Evolutionary conservation across 23 red algal species (phyloP), one percentile per base, ranked within the genome.

Genomic region (Gracilaria gracilis): DNA sequence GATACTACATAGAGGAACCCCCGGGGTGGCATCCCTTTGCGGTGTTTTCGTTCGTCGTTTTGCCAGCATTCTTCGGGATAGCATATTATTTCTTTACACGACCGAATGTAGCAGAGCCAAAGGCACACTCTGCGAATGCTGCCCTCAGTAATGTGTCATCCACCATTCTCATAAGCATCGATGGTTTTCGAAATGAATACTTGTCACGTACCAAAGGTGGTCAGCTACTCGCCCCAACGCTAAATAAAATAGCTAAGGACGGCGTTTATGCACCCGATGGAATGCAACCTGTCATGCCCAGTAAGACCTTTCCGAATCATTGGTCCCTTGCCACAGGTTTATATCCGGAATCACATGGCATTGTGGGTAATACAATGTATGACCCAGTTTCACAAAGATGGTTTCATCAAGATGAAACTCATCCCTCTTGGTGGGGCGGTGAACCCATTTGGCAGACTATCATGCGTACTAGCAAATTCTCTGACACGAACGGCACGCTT

Each of bases 241-340:
- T 96, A 17, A 51, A 61, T 46, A 69, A 29, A 13, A 0, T 96
- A 35, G 88, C 88, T 17, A 67, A 37, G n/a, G 21, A 64, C 3
- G 94, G 94, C 17, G 75, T 96, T 8, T 75, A 67, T 6, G 94
- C 94, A 11, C 50, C 79, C 9, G 49, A 59, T 9, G 79, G 89
- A n/a, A 91, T 96, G 89, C 67, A 96, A 81, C 94, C 94, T 7
- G 94, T 96, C 47, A 72, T 96, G 69, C 94, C 94, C 6, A 78
- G 81, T 0, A 86, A 80, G 36, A 96, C 94, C 2, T 96, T 93
- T 7, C 94, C 94, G 2, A 96, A 96, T 74, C 94, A 96, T 49
- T 90, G 85, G 94, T 28, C 88, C 25, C 39, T 96, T 6, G 85
- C 87, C 35, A 96, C 94, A 15, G 94, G 94, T 37, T 44, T 90